Base-by-base conservation (phyloP, 2,329 filamentous ascomycete genomes). In the Ophiocordyceps camponoti-floridani region DNA sequence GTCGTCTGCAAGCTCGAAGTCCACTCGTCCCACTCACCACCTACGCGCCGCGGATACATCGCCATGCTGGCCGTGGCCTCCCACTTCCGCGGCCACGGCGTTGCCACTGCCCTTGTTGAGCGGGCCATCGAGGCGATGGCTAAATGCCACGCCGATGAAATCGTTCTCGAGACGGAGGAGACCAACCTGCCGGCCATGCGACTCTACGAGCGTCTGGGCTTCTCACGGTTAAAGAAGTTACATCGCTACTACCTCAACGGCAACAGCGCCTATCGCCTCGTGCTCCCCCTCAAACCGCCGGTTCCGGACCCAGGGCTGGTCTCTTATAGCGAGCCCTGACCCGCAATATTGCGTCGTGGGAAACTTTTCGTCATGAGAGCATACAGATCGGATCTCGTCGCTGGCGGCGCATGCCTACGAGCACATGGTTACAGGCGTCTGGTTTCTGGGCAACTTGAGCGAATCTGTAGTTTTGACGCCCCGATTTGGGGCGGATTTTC, bases 201-300 rank as follows among this genome's bases (percentile, higher is more conserved):
- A 51, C 67, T 98, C 10, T 98, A 98, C 62, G 89, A 98, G 61
- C 73, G 87, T 1, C 69, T 98, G 8, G 91, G 91, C 0, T 98
- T 98, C 56, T 62, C 96, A 19, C 73, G 89, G 44, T 94, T 85
- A 48, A 98, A 98, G 63, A 84, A 87, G 48, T 64, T 98, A 44
- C 88, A 96, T 62, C 73, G 91, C 40, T 98, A 98, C 58, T 98
- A 98, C 54, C 67, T 98, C 38, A 98, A 96, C 57, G 91, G 91
- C 11, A 98, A 86, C 58, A 94, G 87, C 46, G 91, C 91, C 2
- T 98, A 91, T 60, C 74, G 91, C 40, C 68, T 98, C 44, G 79
- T 96, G 7, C 62, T 98, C 35, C 81, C 88, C 50, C 65, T 95
- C 44, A 88, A 82, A 57, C 54, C 64, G 3, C 50, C 65, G 35